These are phyloP conservation scores for Ambrosia artemisiifolia DNA, from an alignment of 129 eudicot genomes.

Conservation along the genomic window DNA sequence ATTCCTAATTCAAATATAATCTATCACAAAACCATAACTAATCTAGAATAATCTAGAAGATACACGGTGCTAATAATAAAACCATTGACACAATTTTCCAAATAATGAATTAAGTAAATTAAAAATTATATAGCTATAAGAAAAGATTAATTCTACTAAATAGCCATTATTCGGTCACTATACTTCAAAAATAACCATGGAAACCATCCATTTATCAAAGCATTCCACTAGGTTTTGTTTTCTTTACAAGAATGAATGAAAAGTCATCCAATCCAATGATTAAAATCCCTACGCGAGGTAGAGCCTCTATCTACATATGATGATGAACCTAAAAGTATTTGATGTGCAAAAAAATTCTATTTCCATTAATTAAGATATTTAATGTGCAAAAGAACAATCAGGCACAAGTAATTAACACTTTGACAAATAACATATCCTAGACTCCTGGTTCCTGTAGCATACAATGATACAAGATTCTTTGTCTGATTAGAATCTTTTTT, in stretches of 20 bases:
- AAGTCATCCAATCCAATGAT: background rate
- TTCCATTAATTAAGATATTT: background rate
- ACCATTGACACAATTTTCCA: constrained; percentile 2
- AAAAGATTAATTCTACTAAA: background rate
- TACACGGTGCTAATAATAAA: no score
- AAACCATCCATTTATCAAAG: background rate
- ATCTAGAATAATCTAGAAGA: no score
- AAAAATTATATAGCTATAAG: background rate
- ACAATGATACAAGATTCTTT: background rate
- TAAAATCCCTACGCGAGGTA: background rate
- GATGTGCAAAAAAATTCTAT: background rate
- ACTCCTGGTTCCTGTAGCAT: no score
- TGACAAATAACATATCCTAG: no score
- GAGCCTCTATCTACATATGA: background rate
- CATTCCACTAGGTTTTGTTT: background rate
- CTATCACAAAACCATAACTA: no score
- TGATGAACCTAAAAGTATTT: background rate
- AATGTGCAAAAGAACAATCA: background rate
- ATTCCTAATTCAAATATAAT: no score
- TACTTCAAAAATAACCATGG: background rate
- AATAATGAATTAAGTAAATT: background rate
- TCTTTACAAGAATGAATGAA: background rate
- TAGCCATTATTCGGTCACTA: background rate
- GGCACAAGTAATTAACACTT: background rate
- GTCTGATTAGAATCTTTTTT: background rate